A percentile compares a stretch with the other conserved stretches of the same genome.
These are phyloP conservation scores for Phymatotrichopsis omnivora DNA, from an alignment of 2,329 filamentous ascomycete genomes.

Conservation along the genomic window DNA sequence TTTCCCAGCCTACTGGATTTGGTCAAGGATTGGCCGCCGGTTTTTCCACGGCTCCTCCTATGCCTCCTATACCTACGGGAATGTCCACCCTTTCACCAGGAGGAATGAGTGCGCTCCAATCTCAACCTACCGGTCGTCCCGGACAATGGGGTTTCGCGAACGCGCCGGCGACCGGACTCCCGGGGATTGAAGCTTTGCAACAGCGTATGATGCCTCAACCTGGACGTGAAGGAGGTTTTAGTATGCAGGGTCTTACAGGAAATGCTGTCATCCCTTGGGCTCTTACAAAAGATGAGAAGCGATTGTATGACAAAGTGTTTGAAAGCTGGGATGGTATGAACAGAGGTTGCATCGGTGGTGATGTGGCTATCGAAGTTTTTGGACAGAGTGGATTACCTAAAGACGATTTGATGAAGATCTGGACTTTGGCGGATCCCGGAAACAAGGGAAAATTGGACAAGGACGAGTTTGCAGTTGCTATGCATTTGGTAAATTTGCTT, in stretches of 20 bases:
- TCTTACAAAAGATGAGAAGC: conserved; percentile 97
- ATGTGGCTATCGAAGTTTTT: conserved; percentile 92
- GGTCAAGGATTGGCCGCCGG: conserved; percentile 42
- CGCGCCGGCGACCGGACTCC: conserved; percentile 74
- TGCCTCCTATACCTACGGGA: conserved; percentile 75
- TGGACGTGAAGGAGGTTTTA: conserved; percentile 79
- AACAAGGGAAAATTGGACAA: conserved; percentile 91
- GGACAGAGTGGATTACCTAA: conserved; percentile 91
- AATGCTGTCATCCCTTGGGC: conserved; percentile 97
- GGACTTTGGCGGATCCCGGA: conserved; percentile 87
- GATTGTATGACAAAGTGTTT: conserved; percentile 89
- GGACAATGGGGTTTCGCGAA: conserved; percentile 99
- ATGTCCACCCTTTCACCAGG: conserved; percentile 42
- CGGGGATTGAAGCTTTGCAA: conserved; percentile 86
- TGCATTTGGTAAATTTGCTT: conserved; percentile 56
- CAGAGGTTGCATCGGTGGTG: conserved; percentile 85
- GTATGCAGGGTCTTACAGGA: conserved; percentile 75
- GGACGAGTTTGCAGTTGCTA: conserved; percentile 95
- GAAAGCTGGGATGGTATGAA: conserved; percentile 90
- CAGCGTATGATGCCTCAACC: conserved; percentile 96
- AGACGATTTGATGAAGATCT: conserved; percentile 78
- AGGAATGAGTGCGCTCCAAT: conserved; percentile 55
- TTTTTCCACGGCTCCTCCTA: conserved; percentile 48
- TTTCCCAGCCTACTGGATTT: conserved; percentile 64
- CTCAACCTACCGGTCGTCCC: conserved; percentile 86